Conservation (phyloP, 768 basidiomycete species). For the Rhizopogon vinicolor region DNA sequence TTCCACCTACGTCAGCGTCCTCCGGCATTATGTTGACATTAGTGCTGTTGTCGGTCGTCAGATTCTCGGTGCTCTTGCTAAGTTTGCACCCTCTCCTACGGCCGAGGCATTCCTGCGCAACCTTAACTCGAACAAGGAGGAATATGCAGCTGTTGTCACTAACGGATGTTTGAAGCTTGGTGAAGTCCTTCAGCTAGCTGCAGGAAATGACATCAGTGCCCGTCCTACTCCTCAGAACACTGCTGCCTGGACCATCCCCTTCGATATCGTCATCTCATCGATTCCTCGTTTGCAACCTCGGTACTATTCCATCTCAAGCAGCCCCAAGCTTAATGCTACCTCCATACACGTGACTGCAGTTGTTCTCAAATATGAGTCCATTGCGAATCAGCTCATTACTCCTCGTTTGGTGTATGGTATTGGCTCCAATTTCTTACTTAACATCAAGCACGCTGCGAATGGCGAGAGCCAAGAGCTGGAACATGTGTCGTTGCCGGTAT, state of each 20-base stretch:
- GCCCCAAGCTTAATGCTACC: conserved; percentile 86
- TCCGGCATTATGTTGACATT: conserved; percentile 97
- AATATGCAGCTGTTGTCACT: conserved; percentile 72
- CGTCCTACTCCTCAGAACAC: conserved; percentile 68
- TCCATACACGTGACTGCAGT: conserved; percentile 94
- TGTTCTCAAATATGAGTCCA: conserved; percentile 87
- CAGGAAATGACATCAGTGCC: conserved; percentile 65
- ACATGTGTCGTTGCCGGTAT: conserved; percentile 52
- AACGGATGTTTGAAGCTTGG: conserved; percentile 87
- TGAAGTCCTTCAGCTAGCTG: conserved; percentile 88
- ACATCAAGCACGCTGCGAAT: conserved; percentile 75
- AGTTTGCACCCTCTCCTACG: conserved; percentile 80
- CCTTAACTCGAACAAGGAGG: conserved; percentile 84
- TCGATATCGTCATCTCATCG: conserved; percentile 93
- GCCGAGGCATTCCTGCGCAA: conserved; percentile 71
- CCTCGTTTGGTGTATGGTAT: conserved; percentile 81
- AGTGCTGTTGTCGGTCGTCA: conserved; percentile 94
- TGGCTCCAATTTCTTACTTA: conserved; percentile 92
- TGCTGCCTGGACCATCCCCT: conserved; percentile 87
- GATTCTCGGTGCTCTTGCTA: conserved; percentile 80
- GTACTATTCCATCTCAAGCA: conserved; percentile 98
- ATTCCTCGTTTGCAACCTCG: conserved; percentile 94
- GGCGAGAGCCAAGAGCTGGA: conserved; percentile 45
- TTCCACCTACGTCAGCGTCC: conserved; percentile 88
- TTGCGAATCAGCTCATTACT: conserved; percentile 44